phyloP scores from a whole-genome alignment of 495 filamentous ascomycete species.

The Podospora comata region DNA sequence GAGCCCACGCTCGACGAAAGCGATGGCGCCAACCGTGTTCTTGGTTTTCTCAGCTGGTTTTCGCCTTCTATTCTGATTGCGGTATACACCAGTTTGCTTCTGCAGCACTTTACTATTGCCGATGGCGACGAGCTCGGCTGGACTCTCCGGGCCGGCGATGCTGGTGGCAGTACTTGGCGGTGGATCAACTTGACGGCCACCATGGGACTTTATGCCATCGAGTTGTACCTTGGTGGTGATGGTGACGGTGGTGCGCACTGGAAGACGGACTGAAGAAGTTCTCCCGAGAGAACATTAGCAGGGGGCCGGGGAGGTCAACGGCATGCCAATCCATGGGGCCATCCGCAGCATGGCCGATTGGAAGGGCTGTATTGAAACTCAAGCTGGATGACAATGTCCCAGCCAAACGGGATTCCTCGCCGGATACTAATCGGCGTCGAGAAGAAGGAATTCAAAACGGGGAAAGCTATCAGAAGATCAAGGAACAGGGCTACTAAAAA shows the following conservation, averaged over 20 bases:
- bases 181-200: constrained; percentile 90
- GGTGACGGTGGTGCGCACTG: constrained; percentile 74
- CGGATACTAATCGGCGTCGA: background rate
- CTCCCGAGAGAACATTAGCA: background rate
- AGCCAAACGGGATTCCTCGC: background rate
- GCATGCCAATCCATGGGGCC: background rate
- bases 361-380: background rate
- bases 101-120: constrained; percentile 86
- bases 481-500: background rate
- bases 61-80: constrained; percentile 88
- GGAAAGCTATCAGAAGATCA: background rate
- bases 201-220: constrained; percentile 83
- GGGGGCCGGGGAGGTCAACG: background rate
- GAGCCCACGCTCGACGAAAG: constrained; percentile 80
- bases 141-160: constrained; percentile 71
- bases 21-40: constrained; percentile 72
- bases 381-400: background rate
- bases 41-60: constrained; percentile 85
- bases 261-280: constrained; percentile 70
- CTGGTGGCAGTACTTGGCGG: constrained; percentile 81
- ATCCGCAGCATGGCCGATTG: background rate
- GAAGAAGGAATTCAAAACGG: background rate
- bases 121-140: constrained; percentile 74
- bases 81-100: constrained; percentile 92
- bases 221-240: constrained; percentile 78